Conservation (phyloP, 352 stramenopile genomes). For the Phytopythium chamaehyphon region DNA sequence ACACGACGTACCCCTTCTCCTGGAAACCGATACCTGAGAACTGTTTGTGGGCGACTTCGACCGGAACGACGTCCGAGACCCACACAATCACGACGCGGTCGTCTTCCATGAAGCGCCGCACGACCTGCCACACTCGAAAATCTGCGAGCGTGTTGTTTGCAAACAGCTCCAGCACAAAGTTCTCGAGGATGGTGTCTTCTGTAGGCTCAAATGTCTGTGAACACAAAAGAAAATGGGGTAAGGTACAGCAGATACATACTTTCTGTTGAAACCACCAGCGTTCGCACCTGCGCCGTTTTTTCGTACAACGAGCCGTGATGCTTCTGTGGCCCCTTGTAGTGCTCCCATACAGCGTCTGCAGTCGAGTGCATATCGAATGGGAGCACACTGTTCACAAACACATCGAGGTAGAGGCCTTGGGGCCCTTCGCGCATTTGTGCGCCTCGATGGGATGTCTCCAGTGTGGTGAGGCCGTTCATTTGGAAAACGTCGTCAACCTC, state of each 20-base stretch:
- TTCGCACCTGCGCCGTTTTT: slow-evolving; percentile 32
- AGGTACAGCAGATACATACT: neutral
- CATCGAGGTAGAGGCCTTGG: slow-evolving; percentile 33
- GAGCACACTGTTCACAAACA: slow-evolving; percentile 44
- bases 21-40: slow-evolving; percentile 29
- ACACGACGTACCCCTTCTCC: slow-evolving; percentile 30
- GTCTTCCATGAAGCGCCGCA: slow-evolving; percentile 29
- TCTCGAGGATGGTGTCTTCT: slow-evolving; percentile 31
- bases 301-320: slow-evolving; percentile 39
- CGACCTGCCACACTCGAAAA: slow-evolving; percentile 28
- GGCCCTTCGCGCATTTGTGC: slow-evolving; percentile 30
- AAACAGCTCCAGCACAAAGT: slow-evolving; percentile 28
- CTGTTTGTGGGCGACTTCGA: slow-evolving; percentile 43
- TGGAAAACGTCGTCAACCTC: slow-evolving; percentile 35
- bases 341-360: slow-evolving; percentile 32
- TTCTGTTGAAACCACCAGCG: neutral
- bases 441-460: slow-evolving; percentile 25
- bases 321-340: slow-evolving; percentile 42
- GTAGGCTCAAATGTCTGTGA: slow-evolving; percentile 14
- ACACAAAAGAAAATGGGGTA: neutral
- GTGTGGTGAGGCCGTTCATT: slow-evolving; percentile 31
- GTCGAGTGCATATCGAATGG: slow-evolving; percentile 40
- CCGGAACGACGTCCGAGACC: slow-evolving; percentile 42
- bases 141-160: slow-evolving; percentile 24
- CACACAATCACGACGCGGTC: slow-evolving; percentile 56